Base-by-base conservation (phyloP, 1,284 basidiomycete species). In the Dichomitus squalens region DNA sequence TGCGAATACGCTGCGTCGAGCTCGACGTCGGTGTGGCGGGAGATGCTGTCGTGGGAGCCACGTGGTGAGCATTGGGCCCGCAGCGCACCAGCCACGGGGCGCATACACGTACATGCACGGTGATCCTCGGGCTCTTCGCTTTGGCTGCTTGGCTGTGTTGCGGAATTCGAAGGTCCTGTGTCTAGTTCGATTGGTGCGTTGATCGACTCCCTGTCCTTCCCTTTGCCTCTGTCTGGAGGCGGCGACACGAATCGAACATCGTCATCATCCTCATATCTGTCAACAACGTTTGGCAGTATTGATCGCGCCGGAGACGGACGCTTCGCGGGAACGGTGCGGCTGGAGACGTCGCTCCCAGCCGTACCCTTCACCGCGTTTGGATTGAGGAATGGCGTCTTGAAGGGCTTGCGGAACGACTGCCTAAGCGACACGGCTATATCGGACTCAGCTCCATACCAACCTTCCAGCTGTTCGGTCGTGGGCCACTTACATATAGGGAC, bases 1-100 rank as follows among this genome's bases (percentile, higher is more conserved):
- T 75, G 75, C 6, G 88, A 90, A 64, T 77, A 82, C 2, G 77
- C 73, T n/a, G 73, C 77, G 36, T 87, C 84, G 11, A 87, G 73
- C 34, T 81, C 75, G 18, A 84, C 66, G 16, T 76, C 67, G 1
- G 80, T 72, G 11, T 80, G 5, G 73, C 36, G 1, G 70, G 68
- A 7, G 73, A 71, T 31, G 67, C 72, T 58, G 25, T 23, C 18
- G 7, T 7, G 16, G 21, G 11, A 25, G 5, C 9, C 4, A 1
- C 6, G 11, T 8, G 23, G 23, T 41, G 12, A 41, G 40, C 11
- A n/a, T n/a, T n/a, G n/a, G n/a, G n/a, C n/a, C n/a, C n/a, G n/a
- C 4, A 8, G 23, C 11, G 40, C 21, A 41, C 8, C 18, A 8
- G 21, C 23, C 23, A 8, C 11, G 16, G n/a, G n/a, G n/a, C n/a